Evolutionary conservation across 257 asterid species (phyloP).

Genomic region (Craterostigma plantagineum): DNA sequence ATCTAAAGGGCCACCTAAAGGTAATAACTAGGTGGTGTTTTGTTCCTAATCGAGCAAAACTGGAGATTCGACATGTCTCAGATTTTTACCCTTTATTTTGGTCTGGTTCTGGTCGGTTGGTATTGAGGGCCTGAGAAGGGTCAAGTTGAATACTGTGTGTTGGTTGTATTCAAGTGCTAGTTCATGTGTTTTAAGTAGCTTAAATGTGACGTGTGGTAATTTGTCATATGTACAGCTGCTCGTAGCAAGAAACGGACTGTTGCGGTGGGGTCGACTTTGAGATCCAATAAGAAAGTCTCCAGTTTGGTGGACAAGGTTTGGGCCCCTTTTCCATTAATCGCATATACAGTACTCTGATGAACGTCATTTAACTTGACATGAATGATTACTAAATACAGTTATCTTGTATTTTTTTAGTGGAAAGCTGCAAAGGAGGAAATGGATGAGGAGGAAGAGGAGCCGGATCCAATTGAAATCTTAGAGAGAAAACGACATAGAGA

Average conservation of each 20-base stretch:
- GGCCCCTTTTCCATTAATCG: neutral
- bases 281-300: constrained; percentile 86
- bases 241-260: constrained; percentile 62
- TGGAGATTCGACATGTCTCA: neutral
- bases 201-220: neutral
- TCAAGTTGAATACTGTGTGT: neutral
- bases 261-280: constrained; percentile 53
- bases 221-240: constrained; percentile 20
- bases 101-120: neutral
- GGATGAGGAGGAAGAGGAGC: constrained; percentile 8
- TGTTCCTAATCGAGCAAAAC: neutral
- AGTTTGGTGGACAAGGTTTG: constrained; percentile 93
- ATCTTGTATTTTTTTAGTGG: no score
- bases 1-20: constrained; percentile 48
- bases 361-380: no score
- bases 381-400: no score
- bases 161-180: no score
- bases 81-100: no score
- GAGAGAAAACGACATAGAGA: constrained; percentile 21
- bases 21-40: constrained; percentile 18
- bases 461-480: no score
- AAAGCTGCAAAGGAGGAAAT: no score
- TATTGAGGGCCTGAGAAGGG: neutral
- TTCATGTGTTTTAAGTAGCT: neutral
- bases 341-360: no score